A percentile compares a stretch with the other conserved stretches of the same genome.
phyloP scores from a whole-genome alignment of 371 early-diverging fungal genomes.

The Mortierella sp. region DNA sequence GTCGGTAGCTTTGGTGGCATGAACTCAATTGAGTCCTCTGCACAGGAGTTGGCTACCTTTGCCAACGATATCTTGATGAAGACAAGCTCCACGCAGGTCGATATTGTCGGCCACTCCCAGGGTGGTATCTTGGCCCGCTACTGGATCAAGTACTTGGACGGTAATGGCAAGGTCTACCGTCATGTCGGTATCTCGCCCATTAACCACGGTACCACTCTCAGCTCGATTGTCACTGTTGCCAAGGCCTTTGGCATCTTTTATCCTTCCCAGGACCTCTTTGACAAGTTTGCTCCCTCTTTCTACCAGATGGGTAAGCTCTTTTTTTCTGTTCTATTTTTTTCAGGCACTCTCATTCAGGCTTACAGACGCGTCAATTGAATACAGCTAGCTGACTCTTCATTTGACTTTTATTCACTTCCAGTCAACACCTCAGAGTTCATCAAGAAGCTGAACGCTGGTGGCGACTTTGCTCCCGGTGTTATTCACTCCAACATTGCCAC shows the following conservation, averaged over 20 bases:
- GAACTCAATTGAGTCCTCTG: conserved; percentile 36
- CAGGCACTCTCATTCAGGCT: not conserved
- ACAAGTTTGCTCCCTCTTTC: conserved; percentile 32
- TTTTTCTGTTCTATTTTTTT: not conserved
- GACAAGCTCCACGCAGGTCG: conserved; percentile 32
- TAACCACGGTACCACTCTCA: conserved; percentile 43
- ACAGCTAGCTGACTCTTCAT: not conserved
- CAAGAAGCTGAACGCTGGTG: conserved; percentile 35
- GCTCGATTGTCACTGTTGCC: conserved; percentile 17
- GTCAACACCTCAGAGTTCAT: conserved; percentile 35
- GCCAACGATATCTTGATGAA: conserved; percentile 28
- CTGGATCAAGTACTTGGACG: conserved; percentile 52
- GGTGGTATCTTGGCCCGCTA: conserved; percentile 50
- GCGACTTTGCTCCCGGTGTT: conserved; percentile 36
- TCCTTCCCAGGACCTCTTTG: conserved; percentile 19
- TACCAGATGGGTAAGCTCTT: conserved; percentile 31
- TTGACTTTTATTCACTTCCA: not conserved
- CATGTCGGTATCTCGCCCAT: conserved; percentile 45
- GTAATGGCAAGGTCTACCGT: conserved; percentile 40
- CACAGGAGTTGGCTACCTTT: conserved; percentile 36
- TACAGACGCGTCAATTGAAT: not conserved
- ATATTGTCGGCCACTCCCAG: conserved; percentile 54
- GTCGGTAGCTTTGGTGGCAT: conserved; percentile 34
- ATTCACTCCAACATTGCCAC: conserved; percentile 44
- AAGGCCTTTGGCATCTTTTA: conserved; percentile 26